Evolutionary conservation across 441 rosid genomes (phyloP).

Genomic region (Erodium moschatum): DNA sequence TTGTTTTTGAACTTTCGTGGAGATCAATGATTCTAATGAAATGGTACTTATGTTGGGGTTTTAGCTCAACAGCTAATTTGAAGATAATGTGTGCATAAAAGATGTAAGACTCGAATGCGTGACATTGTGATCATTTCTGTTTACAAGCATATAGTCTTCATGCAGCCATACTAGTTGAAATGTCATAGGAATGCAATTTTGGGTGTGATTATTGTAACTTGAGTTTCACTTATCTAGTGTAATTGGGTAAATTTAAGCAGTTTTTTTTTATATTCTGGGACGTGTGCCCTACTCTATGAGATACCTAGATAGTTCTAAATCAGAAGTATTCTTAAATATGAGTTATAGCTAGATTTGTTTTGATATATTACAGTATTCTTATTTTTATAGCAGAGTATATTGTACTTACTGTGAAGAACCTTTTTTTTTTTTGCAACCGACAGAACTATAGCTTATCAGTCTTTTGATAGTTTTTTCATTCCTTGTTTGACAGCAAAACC

Average conservation of each 20-base stretch:
- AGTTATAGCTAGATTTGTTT: background rate
- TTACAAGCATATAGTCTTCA: background rate
- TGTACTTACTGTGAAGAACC: background rate
- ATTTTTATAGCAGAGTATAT: background rate
- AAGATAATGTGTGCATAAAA: background rate
- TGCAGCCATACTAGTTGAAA: background rate
- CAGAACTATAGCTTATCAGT: background rate
- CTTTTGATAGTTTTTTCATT: conserved; percentile 9
- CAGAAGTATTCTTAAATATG: background rate
- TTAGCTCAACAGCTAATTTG: background rate
- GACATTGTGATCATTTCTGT: background rate
- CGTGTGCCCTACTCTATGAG: background rate
- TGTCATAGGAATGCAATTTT: background rate
- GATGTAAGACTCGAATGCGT: background rate
- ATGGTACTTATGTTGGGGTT: background rate
- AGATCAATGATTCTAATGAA: background rate
- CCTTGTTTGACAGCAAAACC: conserved; percentile 34
- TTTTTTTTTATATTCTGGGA: background rate
- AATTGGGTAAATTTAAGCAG: no score
- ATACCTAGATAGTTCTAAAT: background rate
- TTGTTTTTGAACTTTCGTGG: background rate
- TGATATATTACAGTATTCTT: background rate
- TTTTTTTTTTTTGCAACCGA: background rate
- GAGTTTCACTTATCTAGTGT: background rate
- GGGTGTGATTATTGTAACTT: background rate